These are phyloP conservation scores for Leccinellum luteum DNA, from an alignment of 768 basidiomycete species.

Conservation along the genomic window DNA sequence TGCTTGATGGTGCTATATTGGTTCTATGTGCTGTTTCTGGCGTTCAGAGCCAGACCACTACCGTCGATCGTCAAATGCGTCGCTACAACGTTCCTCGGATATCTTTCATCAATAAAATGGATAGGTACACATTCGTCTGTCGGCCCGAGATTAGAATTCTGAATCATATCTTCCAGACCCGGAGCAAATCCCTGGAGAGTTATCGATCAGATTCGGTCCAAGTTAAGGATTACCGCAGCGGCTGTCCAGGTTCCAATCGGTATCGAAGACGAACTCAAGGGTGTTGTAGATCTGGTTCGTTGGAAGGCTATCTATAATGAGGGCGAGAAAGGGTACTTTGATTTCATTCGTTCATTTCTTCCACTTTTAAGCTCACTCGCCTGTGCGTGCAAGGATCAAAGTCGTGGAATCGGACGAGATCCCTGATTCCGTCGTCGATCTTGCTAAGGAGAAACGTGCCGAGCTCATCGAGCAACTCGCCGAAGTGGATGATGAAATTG, in stretches of 20 bases:
- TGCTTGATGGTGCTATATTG: constrained; percentile 93
- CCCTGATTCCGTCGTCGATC: constrained; percentile 65
- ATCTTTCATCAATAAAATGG: constrained; percentile 99
- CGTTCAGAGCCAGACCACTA: constrained; percentile 97
- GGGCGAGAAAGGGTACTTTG: constrained; percentile 87
- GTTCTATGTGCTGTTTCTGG: constrained; percentile 97
- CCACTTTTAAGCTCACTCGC: background rate
- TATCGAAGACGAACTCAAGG: constrained; percentile 77
- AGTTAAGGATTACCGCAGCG: constrained; percentile 89
- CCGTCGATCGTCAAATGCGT: constrained; percentile 98
- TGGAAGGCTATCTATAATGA: constrained; percentile 96
- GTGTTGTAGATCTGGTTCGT: constrained; percentile 91
- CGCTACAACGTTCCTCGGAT: constrained; percentile 94
- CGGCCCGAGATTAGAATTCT: background rate
- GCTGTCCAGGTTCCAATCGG: constrained; percentile 97
- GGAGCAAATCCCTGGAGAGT: constrained; percentile 98
- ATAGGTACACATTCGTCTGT: constrained; percentile 50
- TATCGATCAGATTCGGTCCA: constrained; percentile 84
- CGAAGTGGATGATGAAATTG: constrained; percentile 95
- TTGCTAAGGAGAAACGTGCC: constrained; percentile 79
- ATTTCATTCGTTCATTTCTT: background rate
- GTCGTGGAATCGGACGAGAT: constrained; percentile 86
- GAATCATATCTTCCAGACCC: constrained; percentile 48
- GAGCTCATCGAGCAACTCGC: constrained; percentile 95
- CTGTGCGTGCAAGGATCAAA: constrained; percentile 50